phyloP scores from a whole-genome alignment of 2,329 filamentous ascomycete genomes.

The Cercospora sojina region DNA sequence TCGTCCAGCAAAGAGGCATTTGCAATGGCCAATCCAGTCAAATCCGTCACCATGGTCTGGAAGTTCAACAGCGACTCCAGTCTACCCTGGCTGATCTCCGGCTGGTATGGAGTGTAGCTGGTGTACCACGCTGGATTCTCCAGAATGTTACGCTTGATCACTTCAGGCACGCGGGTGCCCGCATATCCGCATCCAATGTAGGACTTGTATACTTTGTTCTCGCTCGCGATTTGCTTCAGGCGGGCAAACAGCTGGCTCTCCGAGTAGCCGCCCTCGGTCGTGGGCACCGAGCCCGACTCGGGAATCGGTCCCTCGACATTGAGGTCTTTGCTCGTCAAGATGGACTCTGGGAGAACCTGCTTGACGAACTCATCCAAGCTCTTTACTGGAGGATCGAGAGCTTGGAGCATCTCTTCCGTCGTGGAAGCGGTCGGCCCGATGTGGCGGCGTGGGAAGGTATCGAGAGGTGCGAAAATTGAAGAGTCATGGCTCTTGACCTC shows the following conservation, averaged over 20 bases:
- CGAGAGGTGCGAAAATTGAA: constrained; percentile 49
- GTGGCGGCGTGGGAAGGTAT: constrained; percentile 76
- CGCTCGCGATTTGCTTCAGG: constrained; percentile 55
- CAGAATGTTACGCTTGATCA: constrained; percentile 88
- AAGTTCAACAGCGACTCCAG: constrained; percentile 92
- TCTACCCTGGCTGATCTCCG: constrained; percentile 93
- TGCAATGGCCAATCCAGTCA: constrained; percentile 81
- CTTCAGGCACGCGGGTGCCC: constrained; percentile 77
- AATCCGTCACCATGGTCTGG: constrained; percentile 86
- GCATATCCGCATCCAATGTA: constrained; percentile 90
- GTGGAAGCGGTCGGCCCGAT: constrained; percentile 76
- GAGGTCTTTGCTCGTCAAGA: constrained; percentile 67
- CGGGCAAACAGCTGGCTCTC: constrained; percentile 60
- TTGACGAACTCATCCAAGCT: constrained; percentile 79
- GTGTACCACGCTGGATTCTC: constrained; percentile 97
- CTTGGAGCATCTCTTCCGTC: constrained; percentile 74
- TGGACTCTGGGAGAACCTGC: constrained; percentile 78
- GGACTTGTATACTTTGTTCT: constrained; percentile 63
- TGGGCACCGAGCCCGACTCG: constrained; percentile 42
- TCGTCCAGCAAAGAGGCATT: constrained; percentile 92
- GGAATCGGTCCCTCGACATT: constrained; percentile 53
- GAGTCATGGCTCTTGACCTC: constrained; percentile 28
- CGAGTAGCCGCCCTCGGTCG: constrained; percentile 48
- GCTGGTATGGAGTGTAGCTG: constrained; percentile 95
- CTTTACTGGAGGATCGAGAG: constrained; percentile 69